Percentiles rank a stretch among this genome's conserved stretches.
These are phyloP conservation scores for Picea sitchensis DNA, from an alignment of 75 land plant species.

Conservation along the genomic window DNA sequence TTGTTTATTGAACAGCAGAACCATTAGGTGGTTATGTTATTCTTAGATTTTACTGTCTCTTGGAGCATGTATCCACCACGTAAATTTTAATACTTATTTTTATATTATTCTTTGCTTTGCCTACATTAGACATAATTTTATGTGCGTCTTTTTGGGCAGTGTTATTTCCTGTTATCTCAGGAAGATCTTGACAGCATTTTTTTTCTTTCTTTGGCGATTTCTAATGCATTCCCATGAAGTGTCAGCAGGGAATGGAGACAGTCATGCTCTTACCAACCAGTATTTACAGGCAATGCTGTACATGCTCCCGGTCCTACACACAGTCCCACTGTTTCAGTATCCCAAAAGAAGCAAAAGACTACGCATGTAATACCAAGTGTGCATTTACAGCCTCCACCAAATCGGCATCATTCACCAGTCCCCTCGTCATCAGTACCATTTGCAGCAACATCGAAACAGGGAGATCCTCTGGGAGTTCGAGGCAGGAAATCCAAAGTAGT, in stretches of 20 bases:
- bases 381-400: conserved; percentile 30
- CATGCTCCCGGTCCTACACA: conserved; percentile 28
- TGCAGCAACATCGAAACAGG: conserved; percentile 43
- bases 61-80: too few relatives aligned
- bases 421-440: conserved; percentile 48
- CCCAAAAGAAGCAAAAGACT: conserved; percentile 48
- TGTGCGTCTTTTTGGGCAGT: too few relatives aligned
- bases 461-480: conserved; percentile 36
- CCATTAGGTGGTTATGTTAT: background rate
- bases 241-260: conserved; percentile 11
- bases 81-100: too few relatives aligned
- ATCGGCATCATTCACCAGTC: conserved; percentile 3
- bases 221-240: background rate
- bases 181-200: too few relatives aligned
- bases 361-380: conserved; percentile 15
- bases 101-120: too few relatives aligned
- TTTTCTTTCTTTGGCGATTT: background rate
- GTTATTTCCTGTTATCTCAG: background rate
- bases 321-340: conserved; percentile 36
- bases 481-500: conserved; percentile 68
- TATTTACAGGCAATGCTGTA: background rate
- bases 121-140: too few relatives aligned
- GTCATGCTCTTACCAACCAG: background rate
- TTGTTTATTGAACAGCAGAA: background rate
- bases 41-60: background rate